phyloP scores from a whole-genome alignment of 306 rosid species.

The Begonia loranthoides region DNA sequence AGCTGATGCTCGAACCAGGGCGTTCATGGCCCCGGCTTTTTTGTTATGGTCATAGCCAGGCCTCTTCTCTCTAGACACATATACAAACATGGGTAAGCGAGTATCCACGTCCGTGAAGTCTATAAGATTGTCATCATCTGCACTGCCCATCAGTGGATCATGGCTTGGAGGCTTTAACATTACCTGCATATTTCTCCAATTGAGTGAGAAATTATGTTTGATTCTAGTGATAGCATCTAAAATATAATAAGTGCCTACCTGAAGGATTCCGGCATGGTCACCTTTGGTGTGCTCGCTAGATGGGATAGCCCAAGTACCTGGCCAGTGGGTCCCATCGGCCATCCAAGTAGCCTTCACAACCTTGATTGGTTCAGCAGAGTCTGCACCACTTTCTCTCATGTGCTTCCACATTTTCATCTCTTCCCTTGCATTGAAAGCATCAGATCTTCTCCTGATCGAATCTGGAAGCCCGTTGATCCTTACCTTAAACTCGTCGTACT shows the following conservation, averaged over 20 bases:
- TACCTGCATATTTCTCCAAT: slow-evolving; percentile 13
- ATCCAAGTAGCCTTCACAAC: slow-evolving; percentile 60
- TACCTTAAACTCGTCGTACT: slow-evolving; percentile 89
- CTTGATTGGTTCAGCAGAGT: slow-evolving; percentile 28
- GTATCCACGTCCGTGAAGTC: slow-evolving; percentile 61
- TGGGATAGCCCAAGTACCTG: slow-evolving; percentile 56
- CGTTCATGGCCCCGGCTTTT: slow-evolving; percentile 98
- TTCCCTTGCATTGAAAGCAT: slow-evolving; percentile 51
- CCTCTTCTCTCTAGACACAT: slow-evolving; percentile 77
- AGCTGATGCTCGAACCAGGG: slow-evolving; percentile 70
- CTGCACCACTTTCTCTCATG: slow-evolving; percentile 29
- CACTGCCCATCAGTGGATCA: slow-evolving; percentile 27
- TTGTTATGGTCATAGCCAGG: slow-evolving; percentile 89
- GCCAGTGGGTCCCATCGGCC: slow-evolving; percentile 98
- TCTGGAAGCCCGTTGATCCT: slow-evolving; percentile 72
- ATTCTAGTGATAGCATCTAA: neutral
- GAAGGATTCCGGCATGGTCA: slow-evolving; percentile 91
- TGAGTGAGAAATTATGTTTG: no score
- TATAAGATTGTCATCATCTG: slow-evolving; percentile 28
- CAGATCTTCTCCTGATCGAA: slow-evolving; percentile 75
- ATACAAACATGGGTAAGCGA: slow-evolving; percentile 71
- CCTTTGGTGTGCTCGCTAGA: slow-evolving; percentile 43
- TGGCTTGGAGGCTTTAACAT: slow-evolving; percentile 44
- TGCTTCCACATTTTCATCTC: slow-evolving; percentile 43
- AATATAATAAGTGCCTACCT: slow-evolving; percentile 27